These are phyloP conservation scores for Chaetomium sp. DNA, from an alignment of 2,329 filamentous ascomycete genomes.

Conservation along the genomic window DNA sequence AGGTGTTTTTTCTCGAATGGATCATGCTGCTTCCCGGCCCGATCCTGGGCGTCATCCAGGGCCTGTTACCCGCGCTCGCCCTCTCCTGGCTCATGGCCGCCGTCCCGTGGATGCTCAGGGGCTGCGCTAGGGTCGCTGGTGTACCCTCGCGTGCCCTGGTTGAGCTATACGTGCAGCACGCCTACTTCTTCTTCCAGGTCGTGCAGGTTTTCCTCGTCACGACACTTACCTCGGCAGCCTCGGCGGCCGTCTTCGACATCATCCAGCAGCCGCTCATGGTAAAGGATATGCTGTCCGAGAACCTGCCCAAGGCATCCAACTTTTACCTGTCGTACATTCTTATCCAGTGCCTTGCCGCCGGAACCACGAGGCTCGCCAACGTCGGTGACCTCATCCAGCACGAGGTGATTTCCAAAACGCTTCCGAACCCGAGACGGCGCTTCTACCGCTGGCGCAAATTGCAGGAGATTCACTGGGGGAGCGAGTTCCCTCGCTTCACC, in stretches of 20 bases:
- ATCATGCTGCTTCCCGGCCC: constrained; percentile 67
- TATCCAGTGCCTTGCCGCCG: constrained; percentile 77
- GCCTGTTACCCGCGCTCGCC: constrained; percentile 77
- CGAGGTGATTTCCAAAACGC: constrained; percentile 64
- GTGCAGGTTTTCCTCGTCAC: constrained; percentile 84
- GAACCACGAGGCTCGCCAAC: constrained; percentile 72
- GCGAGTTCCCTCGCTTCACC: constrained; percentile 72
- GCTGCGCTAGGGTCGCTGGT: constrained; percentile 70
- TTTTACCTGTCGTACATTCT: constrained; percentile 86
- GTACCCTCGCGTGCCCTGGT: constrained; percentile 70
- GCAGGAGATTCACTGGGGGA: constrained; percentile 74
- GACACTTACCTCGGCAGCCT: constrained; percentile 73
- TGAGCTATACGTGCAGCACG: constrained; percentile 77
- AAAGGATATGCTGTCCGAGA: constrained; percentile 60
- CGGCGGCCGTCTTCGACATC: constrained; percentile 60
- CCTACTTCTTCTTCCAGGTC: constrained; percentile 79
- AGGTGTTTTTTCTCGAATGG: constrained; percentile 71
- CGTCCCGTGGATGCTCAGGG: constrained; percentile 74
- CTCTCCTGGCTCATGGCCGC: constrained; percentile 81
- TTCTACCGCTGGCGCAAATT: constrained; percentile 73
- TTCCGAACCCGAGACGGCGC: constrained; percentile 81
- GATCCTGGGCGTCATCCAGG: constrained; percentile 78
- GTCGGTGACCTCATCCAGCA: constrained; percentile 58
- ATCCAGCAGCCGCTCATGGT: constrained; percentile 60
- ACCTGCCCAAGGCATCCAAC: constrained; percentile 71